These are phyloP conservation scores for Cutaneotrichosporon mucoides DNA, from an alignment of 1,284 basidiomycete genomes.

Conservation along the genomic window DNA sequence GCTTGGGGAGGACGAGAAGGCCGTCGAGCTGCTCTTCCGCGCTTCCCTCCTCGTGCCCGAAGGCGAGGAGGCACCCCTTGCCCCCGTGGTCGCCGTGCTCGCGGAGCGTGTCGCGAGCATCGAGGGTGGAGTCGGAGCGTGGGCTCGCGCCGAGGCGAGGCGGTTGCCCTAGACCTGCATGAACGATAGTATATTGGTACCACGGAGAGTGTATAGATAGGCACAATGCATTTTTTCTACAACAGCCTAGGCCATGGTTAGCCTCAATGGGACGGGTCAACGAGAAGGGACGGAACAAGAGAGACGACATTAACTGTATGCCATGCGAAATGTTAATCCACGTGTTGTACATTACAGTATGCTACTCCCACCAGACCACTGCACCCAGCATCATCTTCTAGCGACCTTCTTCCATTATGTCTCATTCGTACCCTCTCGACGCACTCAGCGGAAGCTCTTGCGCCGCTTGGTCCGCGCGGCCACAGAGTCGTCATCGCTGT, in stretches of 20 bases:
- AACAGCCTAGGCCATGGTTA: too few species aligned
- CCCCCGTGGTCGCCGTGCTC: background rate
- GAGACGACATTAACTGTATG: too few species aligned
- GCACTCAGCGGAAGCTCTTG: background rate
- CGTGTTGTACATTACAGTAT: too few species aligned
- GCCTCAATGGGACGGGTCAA: too few species aligned
- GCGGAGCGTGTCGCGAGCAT: conserved; percentile 3
- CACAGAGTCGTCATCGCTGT: too few species aligned
- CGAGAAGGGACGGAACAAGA: too few species aligned
- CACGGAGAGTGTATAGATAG: background rate
- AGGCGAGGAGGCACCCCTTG: background rate
- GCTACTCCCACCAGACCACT: too few species aligned
- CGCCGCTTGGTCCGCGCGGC: background rate
- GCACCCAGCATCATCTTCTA: too few species aligned
- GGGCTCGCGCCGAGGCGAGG: conserved; percentile 11
- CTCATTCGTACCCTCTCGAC: background rate
- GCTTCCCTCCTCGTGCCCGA: conserved; percentile 2
- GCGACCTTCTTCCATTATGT: too few species aligned
- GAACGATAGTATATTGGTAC: too few species aligned
- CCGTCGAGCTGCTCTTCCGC: conserved; percentile 14
- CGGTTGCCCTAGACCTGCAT: background rate
- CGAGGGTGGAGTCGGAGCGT: conserved; percentile 1
- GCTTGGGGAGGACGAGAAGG: background rate
- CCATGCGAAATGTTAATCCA: too few species aligned
- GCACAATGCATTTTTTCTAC: too few species aligned